Conservation (phyloP, 2,329 filamentous ascomycete species). For the Pseudonectria foliicola region DNA sequence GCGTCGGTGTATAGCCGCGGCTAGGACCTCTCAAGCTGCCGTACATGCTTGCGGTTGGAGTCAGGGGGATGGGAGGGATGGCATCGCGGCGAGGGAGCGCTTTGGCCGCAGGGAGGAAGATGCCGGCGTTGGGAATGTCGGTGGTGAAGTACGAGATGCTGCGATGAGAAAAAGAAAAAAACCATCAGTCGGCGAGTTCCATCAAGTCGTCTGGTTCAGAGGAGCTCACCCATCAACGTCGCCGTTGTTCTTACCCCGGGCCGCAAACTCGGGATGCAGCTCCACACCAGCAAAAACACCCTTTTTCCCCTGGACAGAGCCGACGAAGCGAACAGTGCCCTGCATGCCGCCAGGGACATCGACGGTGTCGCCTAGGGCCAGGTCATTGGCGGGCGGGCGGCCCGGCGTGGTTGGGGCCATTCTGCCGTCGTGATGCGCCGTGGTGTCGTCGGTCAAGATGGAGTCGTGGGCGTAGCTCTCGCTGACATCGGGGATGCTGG, state of each 20-base stretch:
- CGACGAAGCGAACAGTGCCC: constrained; percentile 83
- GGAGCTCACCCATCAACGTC: constrained; percentile 80
- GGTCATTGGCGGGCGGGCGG: constrained; percentile 40
- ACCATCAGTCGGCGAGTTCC: background rate
- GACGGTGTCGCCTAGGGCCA: constrained; percentile 74
- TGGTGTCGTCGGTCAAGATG: constrained; percentile 30
- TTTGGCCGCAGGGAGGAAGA: constrained; percentile 85
- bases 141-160: constrained; percentile 77
- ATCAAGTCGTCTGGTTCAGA: background rate
- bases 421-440: constrained; percentile 26
- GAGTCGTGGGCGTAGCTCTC: constrained; percentile 55
- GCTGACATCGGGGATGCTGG: constrained; percentile 59
- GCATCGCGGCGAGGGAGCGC: constrained; percentile 63
- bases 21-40: constrained; percentile 45
- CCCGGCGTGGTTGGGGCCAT: constrained; percentile 51
- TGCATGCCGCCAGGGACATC: constrained; percentile 92
- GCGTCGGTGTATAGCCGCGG: constrained; percentile 57
- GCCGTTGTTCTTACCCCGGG: constrained; percentile 87
- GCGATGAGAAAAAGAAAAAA: constrained; percentile 5
- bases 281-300: constrained; percentile 92
- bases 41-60: constrained; percentile 59
- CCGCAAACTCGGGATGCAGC: constrained; percentile 70
- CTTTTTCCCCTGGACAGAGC: constrained; percentile 78
- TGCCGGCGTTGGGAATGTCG: constrained; percentile 70
- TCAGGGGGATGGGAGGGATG: constrained; percentile 51